phyloP scores from a whole-genome alignment of 2,329 filamentous ascomycete species.

The Aspergillus sp. region DNA sequence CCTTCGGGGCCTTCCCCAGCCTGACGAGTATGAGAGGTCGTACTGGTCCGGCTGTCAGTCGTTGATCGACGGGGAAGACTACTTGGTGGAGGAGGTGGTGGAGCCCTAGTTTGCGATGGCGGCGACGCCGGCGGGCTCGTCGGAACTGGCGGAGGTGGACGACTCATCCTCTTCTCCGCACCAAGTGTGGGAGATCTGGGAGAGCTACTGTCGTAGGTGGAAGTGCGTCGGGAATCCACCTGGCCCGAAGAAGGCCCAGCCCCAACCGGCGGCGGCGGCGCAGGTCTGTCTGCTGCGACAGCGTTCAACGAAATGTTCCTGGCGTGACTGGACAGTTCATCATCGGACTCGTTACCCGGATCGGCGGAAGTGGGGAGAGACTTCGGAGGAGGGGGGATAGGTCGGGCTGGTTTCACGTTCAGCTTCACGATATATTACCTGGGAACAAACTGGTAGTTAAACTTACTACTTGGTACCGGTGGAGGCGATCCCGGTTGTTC shows the following conservation, averaged over 20 bases:
- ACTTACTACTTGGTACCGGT: constrained; percentile 50
- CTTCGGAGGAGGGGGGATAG: constrained; percentile 48
- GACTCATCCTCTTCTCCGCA: constrained; percentile 37
- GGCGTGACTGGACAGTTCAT: constrained; percentile 61
- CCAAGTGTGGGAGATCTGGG: constrained; percentile 22
- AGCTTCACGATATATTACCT: neutral
- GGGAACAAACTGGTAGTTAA: neutral
- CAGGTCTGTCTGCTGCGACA: constrained; percentile 32
- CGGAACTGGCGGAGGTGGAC: constrained; percentile 36
- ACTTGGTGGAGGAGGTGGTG: constrained; percentile 54
- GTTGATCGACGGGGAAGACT: constrained; percentile 52
- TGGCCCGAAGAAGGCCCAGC: constrained; percentile 37
- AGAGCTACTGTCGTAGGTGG: constrained; percentile 38
- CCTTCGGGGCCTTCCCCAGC: constrained; percentile 58
- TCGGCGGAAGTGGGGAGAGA: constrained; percentile 56
- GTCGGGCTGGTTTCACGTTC: constrained; percentile 47
- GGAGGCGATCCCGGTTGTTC: constrained; percentile 29
- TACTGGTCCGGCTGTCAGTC: constrained; percentile 41
- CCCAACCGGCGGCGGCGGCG: constrained; percentile 41
- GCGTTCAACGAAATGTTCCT: constrained; percentile 39
- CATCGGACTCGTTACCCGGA: constrained; percentile 77
- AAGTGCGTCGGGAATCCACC: constrained; percentile 31
- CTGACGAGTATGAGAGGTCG: constrained; percentile 37
- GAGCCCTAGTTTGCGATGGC: constrained; percentile 52
- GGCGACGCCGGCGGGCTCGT: constrained; percentile 30